phyloP scores from a whole-genome alignment of 306 rosid species.

The Astragalus glycyphyllos region DNA sequence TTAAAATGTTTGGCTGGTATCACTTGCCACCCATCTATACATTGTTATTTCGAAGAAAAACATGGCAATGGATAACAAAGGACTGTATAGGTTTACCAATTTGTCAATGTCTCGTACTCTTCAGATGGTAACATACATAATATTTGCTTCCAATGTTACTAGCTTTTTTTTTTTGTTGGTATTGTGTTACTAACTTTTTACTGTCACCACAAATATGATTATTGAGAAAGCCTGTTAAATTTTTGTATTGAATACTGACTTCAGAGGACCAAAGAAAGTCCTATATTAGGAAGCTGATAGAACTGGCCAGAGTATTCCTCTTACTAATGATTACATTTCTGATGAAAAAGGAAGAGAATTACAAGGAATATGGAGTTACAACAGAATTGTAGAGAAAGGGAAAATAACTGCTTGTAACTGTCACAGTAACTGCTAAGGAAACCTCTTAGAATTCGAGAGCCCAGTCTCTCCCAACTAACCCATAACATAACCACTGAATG shows the following conservation, averaged over 20 bases:
- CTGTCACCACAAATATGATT: background rate
- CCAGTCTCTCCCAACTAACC: too few relatives aligned
- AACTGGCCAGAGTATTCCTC: too few relatives aligned
- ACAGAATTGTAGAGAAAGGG: too few relatives aligned
- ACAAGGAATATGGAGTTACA: too few relatives aligned
- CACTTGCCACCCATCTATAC: background rate
- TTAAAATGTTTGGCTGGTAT: slow-evolving; percentile 5
- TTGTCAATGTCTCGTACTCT: slow-evolving; percentile 10
- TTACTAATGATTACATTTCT: too few relatives aligned
- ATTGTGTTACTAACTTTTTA: background rate
- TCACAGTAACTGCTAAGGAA: too few relatives aligned
- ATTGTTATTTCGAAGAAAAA: slow-evolving; percentile 28
- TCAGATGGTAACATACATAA: background rate
- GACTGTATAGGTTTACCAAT: background rate
- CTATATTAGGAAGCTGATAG: background rate
- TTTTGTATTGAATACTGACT: slow-evolving; percentile 9
- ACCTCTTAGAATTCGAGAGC: too few relatives aligned
- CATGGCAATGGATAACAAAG: background rate
- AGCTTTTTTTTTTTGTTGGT: too few relatives aligned
- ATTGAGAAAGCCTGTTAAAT: background rate
- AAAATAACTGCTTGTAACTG: too few relatives aligned
- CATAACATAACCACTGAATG: too few relatives aligned
- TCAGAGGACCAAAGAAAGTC: background rate
- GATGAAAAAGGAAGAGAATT: too few relatives aligned
- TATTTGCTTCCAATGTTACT: background rate